Conservation (phyloP, 177 flowering plant genomes). For the Telopea speciosissima region DNA sequence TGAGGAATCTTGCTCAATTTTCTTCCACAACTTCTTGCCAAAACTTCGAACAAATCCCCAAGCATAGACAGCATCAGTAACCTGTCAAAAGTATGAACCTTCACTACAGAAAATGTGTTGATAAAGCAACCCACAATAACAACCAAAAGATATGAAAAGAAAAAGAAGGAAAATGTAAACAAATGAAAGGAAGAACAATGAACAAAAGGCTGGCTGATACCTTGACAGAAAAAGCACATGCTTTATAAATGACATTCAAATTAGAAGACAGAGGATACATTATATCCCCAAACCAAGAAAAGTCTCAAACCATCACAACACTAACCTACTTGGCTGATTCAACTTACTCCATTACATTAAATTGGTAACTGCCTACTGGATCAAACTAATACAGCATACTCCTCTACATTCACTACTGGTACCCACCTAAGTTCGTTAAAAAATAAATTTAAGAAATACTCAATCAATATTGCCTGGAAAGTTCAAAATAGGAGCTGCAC, state of each 20-base stretch:
- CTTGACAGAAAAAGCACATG: not conserved
- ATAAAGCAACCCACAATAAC: not conserved
- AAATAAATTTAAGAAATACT: too few species aligned
- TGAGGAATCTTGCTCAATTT: slow-evolving; percentile 20
- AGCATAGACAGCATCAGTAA: slow-evolving; percentile 18
- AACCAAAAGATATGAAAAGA: not conserved
- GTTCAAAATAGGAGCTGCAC: too few species aligned
- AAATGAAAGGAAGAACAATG: not conserved
- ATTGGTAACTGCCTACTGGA: too few species aligned
- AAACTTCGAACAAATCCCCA: slow-evolving; percentile 20
- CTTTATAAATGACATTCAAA: too few species aligned
- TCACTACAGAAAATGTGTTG: not conserved
- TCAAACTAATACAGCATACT: too few species aligned
- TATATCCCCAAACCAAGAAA: not conserved
- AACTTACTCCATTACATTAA: too few species aligned
- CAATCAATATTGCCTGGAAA: too few species aligned
- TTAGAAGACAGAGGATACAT: not conserved
- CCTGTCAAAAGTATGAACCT: slow-evolving; percentile 12
- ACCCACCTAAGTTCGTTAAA: too few species aligned
- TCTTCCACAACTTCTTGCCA: slow-evolving; percentile 10
- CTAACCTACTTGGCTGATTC: not conserved
- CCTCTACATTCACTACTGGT: too few species aligned
- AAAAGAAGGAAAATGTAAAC: too few species aligned
- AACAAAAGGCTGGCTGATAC: not conserved
- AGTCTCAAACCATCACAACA: not conserved